Percentiles rank a stretch among this genome's conserved stretches.
phyloP scores from a whole-genome alignment of 139 green algal genomes.

The Eudorina sp. region DNA sequence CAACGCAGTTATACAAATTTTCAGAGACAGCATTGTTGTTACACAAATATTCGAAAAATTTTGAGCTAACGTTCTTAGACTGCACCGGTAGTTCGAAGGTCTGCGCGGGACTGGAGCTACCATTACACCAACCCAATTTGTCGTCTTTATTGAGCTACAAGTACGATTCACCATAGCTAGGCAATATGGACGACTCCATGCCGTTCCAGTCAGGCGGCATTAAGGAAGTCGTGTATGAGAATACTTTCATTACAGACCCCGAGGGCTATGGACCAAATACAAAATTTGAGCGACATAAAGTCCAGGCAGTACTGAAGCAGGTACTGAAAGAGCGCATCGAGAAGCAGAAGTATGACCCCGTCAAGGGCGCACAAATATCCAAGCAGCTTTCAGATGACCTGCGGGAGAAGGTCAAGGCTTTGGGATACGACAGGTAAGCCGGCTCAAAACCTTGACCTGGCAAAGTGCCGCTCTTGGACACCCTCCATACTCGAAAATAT shows the following conservation, averaged over 20 bases:
- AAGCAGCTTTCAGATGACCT: conserved; percentile 86
- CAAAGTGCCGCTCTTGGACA: too few species aligned
- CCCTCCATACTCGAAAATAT: too few species aligned
- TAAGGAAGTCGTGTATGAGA: conserved; percentile 84
- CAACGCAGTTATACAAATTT: too few species aligned
- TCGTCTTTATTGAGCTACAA: not conserved
- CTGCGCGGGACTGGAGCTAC: not conserved
- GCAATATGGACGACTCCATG: conserved; percentile 50
- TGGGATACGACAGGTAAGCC: conserved; percentile 82
- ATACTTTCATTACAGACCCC: conserved; percentile 84
- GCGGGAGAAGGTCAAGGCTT: conserved; percentile 80
- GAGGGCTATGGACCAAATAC: conserved; percentile 72
- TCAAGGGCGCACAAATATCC: conserved; percentile 82
- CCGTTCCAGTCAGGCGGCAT: conserved; percentile 57
- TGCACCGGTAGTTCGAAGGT: conserved; percentile 15
- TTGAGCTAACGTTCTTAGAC: too few species aligned
- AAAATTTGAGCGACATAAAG: conserved; percentile 72
- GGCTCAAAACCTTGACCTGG: too few species aligned
- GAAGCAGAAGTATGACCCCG: conserved; percentile 85
- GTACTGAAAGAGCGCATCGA: conserved; percentile 81
- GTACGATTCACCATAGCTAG: not conserved
- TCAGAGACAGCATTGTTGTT: too few species aligned
- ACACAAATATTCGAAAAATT: too few species aligned
- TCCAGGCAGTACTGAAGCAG: conserved; percentile 76
- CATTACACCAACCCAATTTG: not conserved